Conservation (phyloP, 169 alveolate species). For the Plasmodium knowlesi region DNA sequence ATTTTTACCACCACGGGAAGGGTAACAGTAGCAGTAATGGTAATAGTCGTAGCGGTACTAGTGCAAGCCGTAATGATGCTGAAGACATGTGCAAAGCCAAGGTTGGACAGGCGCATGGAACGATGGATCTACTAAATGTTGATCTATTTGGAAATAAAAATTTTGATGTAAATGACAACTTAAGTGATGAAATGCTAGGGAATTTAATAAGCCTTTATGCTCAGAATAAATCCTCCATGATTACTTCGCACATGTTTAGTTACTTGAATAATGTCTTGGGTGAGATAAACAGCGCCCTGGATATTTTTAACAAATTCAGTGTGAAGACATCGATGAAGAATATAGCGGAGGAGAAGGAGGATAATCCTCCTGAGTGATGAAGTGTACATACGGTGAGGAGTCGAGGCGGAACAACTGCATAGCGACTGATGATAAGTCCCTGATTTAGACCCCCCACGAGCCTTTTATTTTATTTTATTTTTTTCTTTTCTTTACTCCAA, state of each 20-base stretch:
- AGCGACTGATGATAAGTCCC: conserved; percentile 19
- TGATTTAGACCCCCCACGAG: neutral
- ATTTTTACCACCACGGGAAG: neutral
- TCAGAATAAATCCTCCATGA: conserved; percentile 65
- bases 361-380: neutral
- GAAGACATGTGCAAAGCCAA: neutral
- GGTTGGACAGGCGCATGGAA: neutral
- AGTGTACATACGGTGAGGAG: neutral
- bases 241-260: conserved; percentile 65
- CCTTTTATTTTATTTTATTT: neutral
- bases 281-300: conserved; percentile 67
- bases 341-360: conserved; percentile 1
- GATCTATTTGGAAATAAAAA: neutral
- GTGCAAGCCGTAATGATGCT: too few species aligned
- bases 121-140: neutral
- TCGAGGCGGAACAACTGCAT: neutral
- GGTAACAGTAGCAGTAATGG: neutral
- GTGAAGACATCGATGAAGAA: conserved; percentile 34
- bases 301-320: conserved; percentile 50
- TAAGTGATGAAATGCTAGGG: conserved; percentile 73
- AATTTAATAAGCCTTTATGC: conserved; percentile 65
- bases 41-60: neutral
- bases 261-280: conserved; percentile 62
- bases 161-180: conserved; percentile 18
- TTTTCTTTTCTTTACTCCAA: neutral